These are phyloP conservation scores for Sphaerostilbella broomeana DNA, from an alignment of 2,329 filamentous ascomycete species.

Conservation along the genomic window DNA sequence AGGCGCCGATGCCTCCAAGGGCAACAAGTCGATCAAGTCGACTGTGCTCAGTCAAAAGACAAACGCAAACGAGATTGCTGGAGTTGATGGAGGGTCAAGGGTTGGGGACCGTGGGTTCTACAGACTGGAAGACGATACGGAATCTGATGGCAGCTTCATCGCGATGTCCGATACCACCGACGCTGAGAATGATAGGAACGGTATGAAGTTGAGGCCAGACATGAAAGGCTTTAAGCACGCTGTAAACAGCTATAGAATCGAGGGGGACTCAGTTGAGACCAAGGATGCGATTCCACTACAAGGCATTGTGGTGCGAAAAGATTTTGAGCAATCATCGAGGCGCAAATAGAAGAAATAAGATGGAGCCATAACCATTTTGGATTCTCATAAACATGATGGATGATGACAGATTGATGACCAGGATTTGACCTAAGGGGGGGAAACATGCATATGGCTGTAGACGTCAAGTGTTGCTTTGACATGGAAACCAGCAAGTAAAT, in stretches of 20 bases:
- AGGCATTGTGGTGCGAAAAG: constrained; percentile 32
- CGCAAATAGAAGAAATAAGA: no score
- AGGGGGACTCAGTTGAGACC: constrained; percentile 20
- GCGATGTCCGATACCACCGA: background rate
- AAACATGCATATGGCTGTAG: no score
- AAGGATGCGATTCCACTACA: constrained; percentile 34
- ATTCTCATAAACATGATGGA: no score
- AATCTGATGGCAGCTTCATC: constrained; percentile 18
- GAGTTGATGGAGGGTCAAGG: constrained; percentile 16
- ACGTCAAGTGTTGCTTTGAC: no score
- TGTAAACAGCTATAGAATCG: constrained; percentile 25
- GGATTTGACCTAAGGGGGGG: no score
- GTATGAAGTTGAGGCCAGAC: constrained; percentile 27
- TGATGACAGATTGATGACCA: no score
- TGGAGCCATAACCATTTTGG: no score
- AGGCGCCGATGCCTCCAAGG: constrained; percentile 6
- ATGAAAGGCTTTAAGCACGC: constrained; percentile 25
- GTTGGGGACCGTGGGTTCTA: constrained; percentile 25
- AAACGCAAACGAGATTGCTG: background rate
- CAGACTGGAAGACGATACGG: constrained; percentile 28
- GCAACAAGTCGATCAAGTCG: constrained; percentile 5
- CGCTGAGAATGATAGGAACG: constrained; percentile 2
- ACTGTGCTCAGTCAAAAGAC: constrained; percentile 5
- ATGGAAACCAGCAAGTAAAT: no score
- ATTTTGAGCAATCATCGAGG: constrained; percentile 30